Conservation (phyloP, 176 grass and related monocot species). For the Coix lacrymajobi region DNA sequence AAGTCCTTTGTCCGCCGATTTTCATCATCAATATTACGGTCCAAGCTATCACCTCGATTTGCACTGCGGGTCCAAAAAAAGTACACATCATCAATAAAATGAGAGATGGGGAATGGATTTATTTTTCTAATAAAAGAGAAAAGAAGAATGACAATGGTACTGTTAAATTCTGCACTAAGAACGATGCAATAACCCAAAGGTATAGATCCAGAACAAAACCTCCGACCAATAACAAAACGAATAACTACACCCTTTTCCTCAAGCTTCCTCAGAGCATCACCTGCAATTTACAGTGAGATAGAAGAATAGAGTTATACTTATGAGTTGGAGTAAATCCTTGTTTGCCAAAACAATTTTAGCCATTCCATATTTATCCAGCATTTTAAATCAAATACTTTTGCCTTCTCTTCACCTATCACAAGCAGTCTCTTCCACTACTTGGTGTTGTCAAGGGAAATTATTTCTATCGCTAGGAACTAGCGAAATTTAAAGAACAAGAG, state of each 20-base stretch:
- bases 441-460: background rate
- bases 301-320: constrained; percentile 16
- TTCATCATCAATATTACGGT: constrained; percentile 91
- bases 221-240: constrained; percentile 97
- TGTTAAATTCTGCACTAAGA: background rate
- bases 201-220: constrained; percentile 47
- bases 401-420: background rate
- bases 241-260: constrained; percentile 88
- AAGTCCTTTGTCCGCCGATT: constrained; percentile 74
- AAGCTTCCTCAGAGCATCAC: constrained; percentile 86
- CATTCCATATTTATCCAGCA: background rate
- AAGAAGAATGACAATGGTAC: background rate
- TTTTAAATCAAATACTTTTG: background rate
- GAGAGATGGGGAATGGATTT: background rate
- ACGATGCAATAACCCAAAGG: constrained; percentile 12
- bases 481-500: background rate
- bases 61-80: constrained; percentile 57
- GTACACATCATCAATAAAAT: constrained; percentile 9
- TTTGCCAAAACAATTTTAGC: background rate
- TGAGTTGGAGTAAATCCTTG: background rate
- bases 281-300: constrained; percentile 45
- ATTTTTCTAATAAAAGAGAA: background rate
- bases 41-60: constrained; percentile 97
- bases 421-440: background rate
- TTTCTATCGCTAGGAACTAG: background rate